These are phyloP conservation scores for Sarocladiaceae sp. DNA, from an alignment of 2,329 filamentous ascomycete species.

Conservation along the genomic window DNA sequence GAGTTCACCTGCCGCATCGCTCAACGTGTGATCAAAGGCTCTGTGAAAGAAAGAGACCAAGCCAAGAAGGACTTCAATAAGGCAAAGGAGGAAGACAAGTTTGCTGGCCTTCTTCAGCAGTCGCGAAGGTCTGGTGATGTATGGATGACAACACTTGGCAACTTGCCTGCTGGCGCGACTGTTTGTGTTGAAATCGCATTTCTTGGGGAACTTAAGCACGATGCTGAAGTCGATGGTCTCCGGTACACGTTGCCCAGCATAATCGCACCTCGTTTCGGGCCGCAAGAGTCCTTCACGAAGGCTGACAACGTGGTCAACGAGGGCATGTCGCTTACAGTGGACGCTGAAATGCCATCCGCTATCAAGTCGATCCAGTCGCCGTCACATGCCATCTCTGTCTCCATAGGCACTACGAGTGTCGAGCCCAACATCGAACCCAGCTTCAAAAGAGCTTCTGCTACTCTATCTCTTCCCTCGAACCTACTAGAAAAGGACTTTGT, in stretches of 20 bases:
- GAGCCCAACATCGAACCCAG: conserved; percentile 37
- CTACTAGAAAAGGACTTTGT: conserved; percentile 61
- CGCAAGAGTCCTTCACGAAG: background rate
- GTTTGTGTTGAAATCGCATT: conserved; percentile 59
- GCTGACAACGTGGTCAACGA: conserved; percentile 1
- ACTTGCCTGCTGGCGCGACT: conserved; percentile 52
- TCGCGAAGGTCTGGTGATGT: conserved; percentile 54
- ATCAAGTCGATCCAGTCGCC: conserved; percentile 60
- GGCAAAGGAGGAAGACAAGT: conserved; percentile 52
- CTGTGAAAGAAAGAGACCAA: conserved; percentile 59
- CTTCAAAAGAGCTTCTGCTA: conserved; percentile 56
- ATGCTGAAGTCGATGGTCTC: conserved; percentile 60
- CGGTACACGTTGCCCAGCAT: conserved; percentile 62
- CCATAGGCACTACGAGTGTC: conserved; percentile 45
- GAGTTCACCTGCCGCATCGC: conserved; percentile 60
- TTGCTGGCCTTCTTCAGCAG: conserved; percentile 61
- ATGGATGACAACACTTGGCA: conserved; percentile 62
- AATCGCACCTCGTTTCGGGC: conserved; percentile 62
- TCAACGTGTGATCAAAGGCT: conserved; percentile 51
- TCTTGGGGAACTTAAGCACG: conserved; percentile 65
- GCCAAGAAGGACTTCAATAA: conserved; percentile 54
- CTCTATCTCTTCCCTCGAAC: conserved; percentile 43
- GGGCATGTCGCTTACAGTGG: conserved; percentile 25
- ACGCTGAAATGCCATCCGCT: conserved; percentile 43
- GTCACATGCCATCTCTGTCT: conserved; percentile 60